Evolutionary conservation across 2,329 filamentous ascomycete species (phyloP), one percentile per base, ranked within the genome.

Genomic region (Calonectria pseudoreteaudii): DNA sequence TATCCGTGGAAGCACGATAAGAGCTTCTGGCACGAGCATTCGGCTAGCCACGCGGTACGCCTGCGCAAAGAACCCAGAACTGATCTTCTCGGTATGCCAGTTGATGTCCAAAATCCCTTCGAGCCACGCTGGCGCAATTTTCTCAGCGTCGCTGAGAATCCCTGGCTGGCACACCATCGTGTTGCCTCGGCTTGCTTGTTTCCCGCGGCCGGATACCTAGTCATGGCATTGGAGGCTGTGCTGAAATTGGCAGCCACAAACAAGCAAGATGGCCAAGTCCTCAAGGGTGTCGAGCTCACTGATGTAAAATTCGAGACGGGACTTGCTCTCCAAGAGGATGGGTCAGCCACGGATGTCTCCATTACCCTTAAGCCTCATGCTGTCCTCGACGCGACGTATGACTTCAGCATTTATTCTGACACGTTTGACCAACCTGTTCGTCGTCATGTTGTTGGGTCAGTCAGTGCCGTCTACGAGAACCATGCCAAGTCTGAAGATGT

Each of bases 181-280:
- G 68, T 81, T 36, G 62, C 65, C 1, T 36, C 70, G 11, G 76
- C 66, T 4, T 47, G 68, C 0, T 16, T 78, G 0, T 75, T 70
- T 18, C 75, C 76, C 2, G 74, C 58, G 1, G 69, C 75, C 0
- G 74, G 72, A 86, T 87, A 86, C 69, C 80, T 89, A 2, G 82
- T 86, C n/a, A 88, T 91, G 86, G 87, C 85, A 0, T 72, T 88
- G 0, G 87, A 88, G 71, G 87, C 86, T 0, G 60, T 41, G 30
- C 36, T 53, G n/a, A 56, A 56, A 18, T 34, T 56, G 30, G 52
- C 52, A 56, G 52, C 28, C 18, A 6, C 14, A 56, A 34, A 56
- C 2, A 56, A 56, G 11, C 52, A 34, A 18, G 52, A 56, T 5
- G 16, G 28, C 6, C 30, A 13, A n/a, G 4, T n/a, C 18, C 28